Evolutionary conservation across 495 filamentous ascomycete genomes (phyloP), one percentile per base, ranked within the genome.

Genomic region (Astrothelium macrocarpum): DNA sequence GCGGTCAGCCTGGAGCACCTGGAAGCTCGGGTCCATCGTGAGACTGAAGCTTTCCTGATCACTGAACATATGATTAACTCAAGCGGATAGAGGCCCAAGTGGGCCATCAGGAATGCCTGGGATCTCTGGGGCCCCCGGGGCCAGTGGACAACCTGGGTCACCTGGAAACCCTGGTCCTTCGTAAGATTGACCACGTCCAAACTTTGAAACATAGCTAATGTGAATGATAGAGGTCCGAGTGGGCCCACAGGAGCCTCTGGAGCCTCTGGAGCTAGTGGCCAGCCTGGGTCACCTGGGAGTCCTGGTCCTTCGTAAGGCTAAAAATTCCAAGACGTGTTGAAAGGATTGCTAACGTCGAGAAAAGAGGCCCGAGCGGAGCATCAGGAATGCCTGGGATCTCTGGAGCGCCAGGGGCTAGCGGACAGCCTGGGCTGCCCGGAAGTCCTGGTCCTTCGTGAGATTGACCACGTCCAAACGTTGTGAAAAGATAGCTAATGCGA

Each of bases 231-330:
- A 7, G 36, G 36, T 16, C 36, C 36, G 16, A 65, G 42, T 26
- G 64, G 64, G 1, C 64, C 64, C 11, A 23, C 63, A 1, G 63
- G 63, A 29, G 11, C 7, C 7, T 32, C 32, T 9, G 59, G 10
- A 28, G 32, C 4, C 3, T 32, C 29, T 32, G 18, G 18, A 29
- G 29, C 12, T 4, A 29, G 31, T 26, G 32, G 59, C 11, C 23
- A 28, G 12, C 10, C 26, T 29, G 29, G 59, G 59, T 11, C 25
- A 11, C 10, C 59, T 29, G 31, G 59, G 11, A 56, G 49, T n/a
- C 49, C 49, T 7, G 49, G 49, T 20, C 49, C 49, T 7, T 29
- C n/a, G 26, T 23, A 29, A 5, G 26, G n/a, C n/a, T n/a, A 7
- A 56, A 7, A 7, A 29, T 23, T 56, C n/a, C 49, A 7, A 7